A percentile compares a stretch with the other conserved stretches of the same genome.
phyloP scores from a whole-genome alignment of 495 filamentous ascomycete genomes.

The Tuber aestivum region DNA sequence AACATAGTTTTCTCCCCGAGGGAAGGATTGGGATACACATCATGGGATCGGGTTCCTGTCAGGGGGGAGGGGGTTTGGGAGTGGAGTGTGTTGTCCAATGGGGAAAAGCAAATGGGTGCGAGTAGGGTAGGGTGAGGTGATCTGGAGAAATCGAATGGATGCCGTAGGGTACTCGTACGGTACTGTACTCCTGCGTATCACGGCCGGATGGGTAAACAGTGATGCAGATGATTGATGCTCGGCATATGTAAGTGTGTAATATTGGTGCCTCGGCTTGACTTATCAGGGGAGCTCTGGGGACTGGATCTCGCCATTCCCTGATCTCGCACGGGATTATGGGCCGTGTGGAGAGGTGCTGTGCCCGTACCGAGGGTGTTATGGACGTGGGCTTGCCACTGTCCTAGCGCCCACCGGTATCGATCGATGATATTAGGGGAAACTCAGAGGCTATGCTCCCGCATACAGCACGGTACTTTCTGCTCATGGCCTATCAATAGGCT shows the following conservation, averaged over 20 bases:
- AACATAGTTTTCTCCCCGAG: neutral
- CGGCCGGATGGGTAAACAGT: neutral
- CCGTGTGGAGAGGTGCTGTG: neutral
- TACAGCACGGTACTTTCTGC: neutral
- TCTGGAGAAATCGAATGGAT: neutral
- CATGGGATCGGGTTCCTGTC: neutral
- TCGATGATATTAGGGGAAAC: neutral
- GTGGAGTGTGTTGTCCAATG: neutral
- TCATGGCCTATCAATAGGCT: neutral
- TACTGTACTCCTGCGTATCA: no score
- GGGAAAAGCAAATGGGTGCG: slow-evolving; percentile 7
- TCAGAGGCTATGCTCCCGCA: neutral
- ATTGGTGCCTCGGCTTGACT: neutral
- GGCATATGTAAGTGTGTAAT: slow-evolving; percentile 2
- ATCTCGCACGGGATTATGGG: neutral
- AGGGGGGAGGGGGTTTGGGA: neutral
- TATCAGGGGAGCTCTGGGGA: neutral
- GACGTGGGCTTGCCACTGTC: neutral
- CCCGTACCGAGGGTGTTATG: neutral
- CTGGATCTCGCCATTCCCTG: neutral
- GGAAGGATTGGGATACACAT: neutral
- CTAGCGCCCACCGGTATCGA: no score
- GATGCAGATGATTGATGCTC: slow-evolving; percentile 4
- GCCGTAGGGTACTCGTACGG: no score
- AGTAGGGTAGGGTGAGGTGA: neutral